Percentiles rank a stretch among this genome's conserved stretches.
Evolutionary conservation across 2,329 filamentous ascomycete species (phyloP).

Genomic region (Sporothrix pallida): DNA sequence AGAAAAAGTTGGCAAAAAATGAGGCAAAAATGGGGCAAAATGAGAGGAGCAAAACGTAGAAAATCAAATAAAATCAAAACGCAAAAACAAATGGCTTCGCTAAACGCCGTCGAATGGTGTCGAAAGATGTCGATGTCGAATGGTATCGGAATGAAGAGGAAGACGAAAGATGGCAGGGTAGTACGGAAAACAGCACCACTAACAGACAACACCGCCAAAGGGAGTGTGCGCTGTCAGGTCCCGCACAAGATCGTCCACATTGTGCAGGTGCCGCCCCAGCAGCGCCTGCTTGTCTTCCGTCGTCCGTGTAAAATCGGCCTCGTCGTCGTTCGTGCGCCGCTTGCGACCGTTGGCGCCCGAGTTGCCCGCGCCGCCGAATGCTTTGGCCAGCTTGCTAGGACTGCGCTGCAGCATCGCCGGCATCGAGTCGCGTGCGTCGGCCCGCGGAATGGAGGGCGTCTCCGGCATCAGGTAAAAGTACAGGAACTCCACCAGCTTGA

Average conservation of each 20-base stretch:
- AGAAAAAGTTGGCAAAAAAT: not conserved
- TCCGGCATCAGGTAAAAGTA: slow-evolving; percentile 99
- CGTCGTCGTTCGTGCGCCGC: slow-evolving; percentile 31
- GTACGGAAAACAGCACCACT: not conserved
- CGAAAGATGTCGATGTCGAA: slow-evolving; percentile 4
- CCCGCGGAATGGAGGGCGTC: slow-evolving; percentile 62
- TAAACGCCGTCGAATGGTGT: slow-evolving; percentile 32
- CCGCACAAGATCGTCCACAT: slow-evolving; percentile 82
- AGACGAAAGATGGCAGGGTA: not conserved
- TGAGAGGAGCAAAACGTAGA: not conserved
- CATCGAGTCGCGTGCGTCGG: slow-evolving; percentile 47
- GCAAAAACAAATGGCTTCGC: slow-evolving; percentile 27
- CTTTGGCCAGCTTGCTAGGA: slow-evolving; percentile 69
- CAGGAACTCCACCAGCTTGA: slow-evolving; percentile 94
- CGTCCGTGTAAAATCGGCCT: slow-evolving; percentile 58
- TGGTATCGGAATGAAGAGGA: slow-evolving; percentile 8
- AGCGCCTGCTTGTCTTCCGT: slow-evolving; percentile 83
- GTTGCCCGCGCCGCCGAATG: slow-evolving; percentile 52
- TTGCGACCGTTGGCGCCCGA: slow-evolving; percentile 37
- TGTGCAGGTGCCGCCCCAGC: slow-evolving; percentile 77
- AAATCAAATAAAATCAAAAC: not conserved
- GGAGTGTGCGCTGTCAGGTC: slow-evolving; percentile 81
- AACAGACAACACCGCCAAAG: slow-evolving; percentile 67
- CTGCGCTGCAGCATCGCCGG: slow-evolving; percentile 66
- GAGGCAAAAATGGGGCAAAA: not conserved